Evolutionary conservation across 805 yeast species (phyloP).

Genomic region (Ogataea methanolica): DNA sequence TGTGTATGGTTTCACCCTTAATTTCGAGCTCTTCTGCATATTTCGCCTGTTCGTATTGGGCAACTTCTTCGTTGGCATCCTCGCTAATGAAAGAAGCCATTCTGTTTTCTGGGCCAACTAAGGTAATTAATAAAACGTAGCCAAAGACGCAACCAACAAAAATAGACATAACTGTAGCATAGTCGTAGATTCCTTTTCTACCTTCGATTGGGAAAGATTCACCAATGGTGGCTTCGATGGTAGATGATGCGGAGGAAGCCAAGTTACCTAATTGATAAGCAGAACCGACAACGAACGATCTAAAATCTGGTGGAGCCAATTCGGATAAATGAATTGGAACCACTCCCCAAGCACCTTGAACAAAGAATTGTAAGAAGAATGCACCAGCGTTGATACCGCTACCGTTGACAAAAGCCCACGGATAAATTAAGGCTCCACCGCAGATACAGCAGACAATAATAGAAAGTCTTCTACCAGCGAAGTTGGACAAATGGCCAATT

Average conservation of each 20-base stretch:
- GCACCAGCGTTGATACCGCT: conserved; percentile 54
- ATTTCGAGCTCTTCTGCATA: conserved; percentile 1
- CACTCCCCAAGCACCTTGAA: conserved; percentile 70
- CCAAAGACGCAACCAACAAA: conserved; percentile 61
- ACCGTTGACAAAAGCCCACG: conserved; percentile 49
- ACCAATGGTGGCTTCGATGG: conserved; percentile 65
- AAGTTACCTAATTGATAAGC: conserved; percentile 68
- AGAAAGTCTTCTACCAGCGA: conserved; percentile 51
- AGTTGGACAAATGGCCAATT: conserved; percentile 51
- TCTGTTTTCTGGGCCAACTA: conserved; percentile 60
- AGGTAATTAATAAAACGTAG: conserved; percentile 42
- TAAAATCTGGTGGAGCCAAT: conserved; percentile 57
- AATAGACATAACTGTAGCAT: conserved; percentile 61
- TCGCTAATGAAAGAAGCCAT: conserved; percentile 16
- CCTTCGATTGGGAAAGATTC: conserved; percentile 42
- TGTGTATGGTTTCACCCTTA: background rate
- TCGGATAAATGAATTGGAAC: conserved; percentile 59
- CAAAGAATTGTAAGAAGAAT: conserved; percentile 57
- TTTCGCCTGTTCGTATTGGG: conserved; percentile 2
- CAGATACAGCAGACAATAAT: conserved; percentile 46
- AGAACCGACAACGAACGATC: conserved; percentile 59
- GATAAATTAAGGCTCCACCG: conserved; percentile 61
- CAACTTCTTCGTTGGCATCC: conserved; percentile 16
- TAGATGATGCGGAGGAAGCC: conserved; percentile 61
- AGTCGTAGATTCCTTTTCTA: conserved; percentile 34